These are phyloP conservation scores for Solidago caesia DNA, from an alignment of 129 eudicot species.

Conservation along the genomic window DNA sequence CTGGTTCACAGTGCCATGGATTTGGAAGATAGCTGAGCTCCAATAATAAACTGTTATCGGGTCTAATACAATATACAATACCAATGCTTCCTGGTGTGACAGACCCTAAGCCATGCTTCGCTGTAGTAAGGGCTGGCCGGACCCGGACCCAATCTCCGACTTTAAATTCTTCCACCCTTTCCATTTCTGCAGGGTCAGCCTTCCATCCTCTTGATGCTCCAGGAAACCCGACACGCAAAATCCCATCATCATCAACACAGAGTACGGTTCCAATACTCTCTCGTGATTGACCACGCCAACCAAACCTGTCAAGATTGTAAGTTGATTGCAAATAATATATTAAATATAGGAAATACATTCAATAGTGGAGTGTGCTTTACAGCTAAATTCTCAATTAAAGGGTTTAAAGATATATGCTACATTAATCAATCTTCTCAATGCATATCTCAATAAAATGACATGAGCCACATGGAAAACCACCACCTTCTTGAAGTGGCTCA, in stretches of 20 bases:
- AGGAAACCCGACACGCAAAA: conserved; percentile 97
- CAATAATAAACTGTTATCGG: conserved; percentile 83
- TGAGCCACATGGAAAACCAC: neutral
- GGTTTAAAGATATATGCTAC: neutral
- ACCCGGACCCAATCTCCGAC: conserved; percentile 99
- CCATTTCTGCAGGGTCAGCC: conserved; percentile 99
- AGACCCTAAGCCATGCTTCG: conserved; percentile 95
- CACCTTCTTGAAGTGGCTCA: neutral
- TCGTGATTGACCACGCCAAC: conserved; percentile 81
- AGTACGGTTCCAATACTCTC: conserved; percentile 95
- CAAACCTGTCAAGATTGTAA: conserved; percentile 55
- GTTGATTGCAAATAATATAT: conserved; percentile 2
- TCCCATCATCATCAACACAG: conserved; percentile 98
- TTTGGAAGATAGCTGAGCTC: conserved; percentile 95
- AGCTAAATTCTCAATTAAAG: neutral
- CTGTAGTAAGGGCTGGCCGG: conserved; percentile 93
- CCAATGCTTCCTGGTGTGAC: conserved; percentile 99
- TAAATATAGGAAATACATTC: conserved; percentile 4
- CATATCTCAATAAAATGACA: neutral
- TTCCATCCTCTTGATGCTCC: conserved; percentile 99
- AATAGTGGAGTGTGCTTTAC: conserved; percentile 3
- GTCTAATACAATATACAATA: conserved; percentile 84
- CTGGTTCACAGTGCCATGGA: conserved; percentile 99
- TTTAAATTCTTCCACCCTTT: conserved; percentile 93
- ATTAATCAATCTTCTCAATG: conserved; percentile 1